Evolutionary conservation across 2,329 filamentous ascomycete genomes (phyloP).

Genomic region (Claviceps sorghi): DNA sequence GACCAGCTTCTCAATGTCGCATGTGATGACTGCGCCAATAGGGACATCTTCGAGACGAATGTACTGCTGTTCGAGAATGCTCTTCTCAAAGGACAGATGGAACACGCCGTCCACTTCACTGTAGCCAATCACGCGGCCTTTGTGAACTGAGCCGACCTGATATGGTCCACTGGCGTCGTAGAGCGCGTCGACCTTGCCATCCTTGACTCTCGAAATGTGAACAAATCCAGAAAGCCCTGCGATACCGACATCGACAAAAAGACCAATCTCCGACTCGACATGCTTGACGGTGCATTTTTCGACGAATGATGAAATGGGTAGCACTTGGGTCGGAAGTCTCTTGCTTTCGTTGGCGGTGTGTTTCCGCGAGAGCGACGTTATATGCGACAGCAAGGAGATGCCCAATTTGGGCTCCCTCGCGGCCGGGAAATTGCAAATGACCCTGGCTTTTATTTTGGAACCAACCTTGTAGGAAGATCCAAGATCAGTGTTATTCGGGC

Average conservation of each 20-base stretch:
- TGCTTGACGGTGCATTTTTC: slow-evolving; percentile 66
- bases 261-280: slow-evolving; percentile 65
- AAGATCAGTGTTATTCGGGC: slow-evolving; percentile 53
- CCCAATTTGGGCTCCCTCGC: slow-evolving; percentile 71
- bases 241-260: slow-evolving; percentile 58
- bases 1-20: slow-evolving; percentile 71
- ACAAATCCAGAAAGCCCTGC: slow-evolving; percentile 68
- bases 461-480: slow-evolving; percentile 69
- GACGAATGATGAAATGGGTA: slow-evolving; percentile 61
- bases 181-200: slow-evolving; percentile 75
- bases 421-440: slow-evolving; percentile 76
- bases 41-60: slow-evolving; percentile 83
- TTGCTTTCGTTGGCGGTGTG: slow-evolving; percentile 21
- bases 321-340: slow-evolving; percentile 37
- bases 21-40: slow-evolving; percentile 65
- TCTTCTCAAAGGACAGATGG: slow-evolving; percentile 70
- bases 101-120: slow-evolving; percentile 77
- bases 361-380: slow-evolving; percentile 47
- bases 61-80: slow-evolving; percentile 72
- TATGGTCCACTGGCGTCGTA: slow-evolving; percentile 64
- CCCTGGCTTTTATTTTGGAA: slow-evolving; percentile 68
- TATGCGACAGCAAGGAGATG: slow-evolving; percentile 75
- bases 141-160: slow-evolving; percentile 64
- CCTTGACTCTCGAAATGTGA: slow-evolving; percentile 84
- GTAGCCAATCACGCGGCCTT: slow-evolving; percentile 71